Evolutionary conservation across 139 green algal genomes (phyloP), one percentile per base, ranked within the genome.

Genomic region (Chlorella sorokiniana): DNA sequence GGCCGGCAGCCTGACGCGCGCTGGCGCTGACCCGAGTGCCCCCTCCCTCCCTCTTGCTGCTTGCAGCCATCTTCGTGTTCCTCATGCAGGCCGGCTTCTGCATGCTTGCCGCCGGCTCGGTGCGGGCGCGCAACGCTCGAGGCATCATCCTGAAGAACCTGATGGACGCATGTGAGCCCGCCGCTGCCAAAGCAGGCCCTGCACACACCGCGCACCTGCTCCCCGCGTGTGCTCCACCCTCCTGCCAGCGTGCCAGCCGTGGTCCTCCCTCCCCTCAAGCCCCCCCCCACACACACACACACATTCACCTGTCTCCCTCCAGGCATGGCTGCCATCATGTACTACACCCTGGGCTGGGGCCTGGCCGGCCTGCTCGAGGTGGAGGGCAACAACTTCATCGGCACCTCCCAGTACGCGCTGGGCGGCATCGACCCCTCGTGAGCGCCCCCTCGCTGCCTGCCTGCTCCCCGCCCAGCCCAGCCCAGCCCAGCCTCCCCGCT

Each of bases 111-210:
- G 90, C 89, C 41, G 93, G 93, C 73, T 89, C 86, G 3, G 89
- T 96, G 40, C 90, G 93, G 40, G 82, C 89, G 62, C 95, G 95
- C 84, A 95, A 95, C 81, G 88, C 86, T 16, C 94, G 93, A 84
- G 96, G 97, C 90, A 97, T 98, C 78, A 88, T 97, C 74, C 81
- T 98, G 23, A 93, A 94, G 78, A 96, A 95, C 83, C 82, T 97
- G 27, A 77, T 95, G 56, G 93, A 97, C 83, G 89, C 91, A 4
- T 91, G 86, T 73, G 78, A 88, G 37, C 89, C 89, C 56, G 84
- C 86, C 62, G 29, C 63, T n/a, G n/a, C n/a, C n/a, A n/a, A n/a
- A n/a, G n/a, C n/a, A n/a, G n/a, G n/a, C n/a, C n/a, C n/a, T n/a
- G n/a, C n/a, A n/a, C n/a, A n/a, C n/a, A n/a, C n/a, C n/a, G n/a